phyloP scores from a whole-genome alignment of 1,139 yeast species.

The Candida anutae region DNA sequence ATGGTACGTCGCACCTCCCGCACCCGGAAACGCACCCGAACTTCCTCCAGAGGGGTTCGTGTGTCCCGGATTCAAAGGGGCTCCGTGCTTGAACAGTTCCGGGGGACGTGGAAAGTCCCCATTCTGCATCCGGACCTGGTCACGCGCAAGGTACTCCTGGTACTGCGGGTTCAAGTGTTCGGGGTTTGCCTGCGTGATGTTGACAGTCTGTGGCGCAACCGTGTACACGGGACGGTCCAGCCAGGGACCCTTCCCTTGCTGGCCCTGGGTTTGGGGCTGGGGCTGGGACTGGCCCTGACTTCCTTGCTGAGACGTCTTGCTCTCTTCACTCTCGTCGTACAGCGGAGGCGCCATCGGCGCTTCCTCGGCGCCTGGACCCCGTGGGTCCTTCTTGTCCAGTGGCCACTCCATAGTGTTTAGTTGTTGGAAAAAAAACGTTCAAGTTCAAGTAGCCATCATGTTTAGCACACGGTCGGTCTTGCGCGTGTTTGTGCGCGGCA shows the following conservation, averaged over 20 bases:
- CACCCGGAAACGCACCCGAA: constrained; percentile 32
- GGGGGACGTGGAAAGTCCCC: constrained; percentile 26
- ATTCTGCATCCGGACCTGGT: constrained; percentile 22
- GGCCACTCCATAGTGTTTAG: too few relatives aligned
- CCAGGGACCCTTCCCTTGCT: constrained; percentile 17
- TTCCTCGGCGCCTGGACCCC: too few relatives aligned
- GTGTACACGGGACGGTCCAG: constrained; percentile 22
- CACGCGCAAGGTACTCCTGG: constrained; percentile 25
- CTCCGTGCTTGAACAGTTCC: constrained; percentile 23
- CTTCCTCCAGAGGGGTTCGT: constrained; percentile 15
- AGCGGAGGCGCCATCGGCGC: too few relatives aligned
- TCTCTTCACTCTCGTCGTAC: too few relatives aligned
- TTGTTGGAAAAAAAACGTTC: neutral
- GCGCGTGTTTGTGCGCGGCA: constrained; percentile 28
- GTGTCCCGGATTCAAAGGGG: constrained; percentile 27
- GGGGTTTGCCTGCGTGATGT: constrained; percentile 29
- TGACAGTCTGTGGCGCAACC: constrained; percentile 29
- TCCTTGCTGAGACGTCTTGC: too few relatives aligned
- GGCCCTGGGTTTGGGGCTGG: too few relatives aligned
- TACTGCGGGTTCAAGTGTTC: constrained; percentile 32
- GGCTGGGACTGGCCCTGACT: too few relatives aligned
- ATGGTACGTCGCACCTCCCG: constrained; percentile 30
- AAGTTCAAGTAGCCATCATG: neutral
- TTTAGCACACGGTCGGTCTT: constrained; percentile 2
- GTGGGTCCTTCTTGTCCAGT: too few relatives aligned